A percentile compares a stretch with the other conserved stretches of the same genome.
Conservation (phyloP, 257 asterid genomes). For the Fraxinus pennsylvanica region DNA sequence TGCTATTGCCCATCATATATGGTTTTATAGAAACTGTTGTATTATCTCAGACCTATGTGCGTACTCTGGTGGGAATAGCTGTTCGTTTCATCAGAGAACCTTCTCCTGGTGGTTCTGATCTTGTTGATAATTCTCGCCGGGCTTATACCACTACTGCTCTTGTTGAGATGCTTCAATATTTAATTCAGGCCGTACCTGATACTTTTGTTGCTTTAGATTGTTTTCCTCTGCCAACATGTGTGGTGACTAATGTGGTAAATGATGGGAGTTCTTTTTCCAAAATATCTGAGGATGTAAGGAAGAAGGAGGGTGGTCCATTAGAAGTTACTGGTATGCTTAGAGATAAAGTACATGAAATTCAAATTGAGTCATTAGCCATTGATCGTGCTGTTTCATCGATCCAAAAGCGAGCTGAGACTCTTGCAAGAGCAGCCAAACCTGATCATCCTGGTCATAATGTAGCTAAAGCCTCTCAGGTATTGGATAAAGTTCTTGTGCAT, state of each 20-base stretch:
- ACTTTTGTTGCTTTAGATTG: conserved; percentile 92
- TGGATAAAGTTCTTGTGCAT: conserved; percentile 75
- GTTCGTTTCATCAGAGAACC: conserved; percentile 79
- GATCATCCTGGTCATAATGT: conserved; percentile 64
- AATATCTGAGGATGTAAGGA: conserved; percentile 62
- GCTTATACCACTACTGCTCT: conserved; percentile 93
- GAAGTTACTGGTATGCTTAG: conserved; percentile 52
- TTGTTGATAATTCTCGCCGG: conserved; percentile 85
- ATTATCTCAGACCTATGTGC: conserved; percentile 87
- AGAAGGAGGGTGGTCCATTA: conserved; percentile 42
- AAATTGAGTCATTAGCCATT: conserved; percentile 59
- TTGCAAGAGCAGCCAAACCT: conserved; percentile 75
- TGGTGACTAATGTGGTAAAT: conserved; percentile 53
- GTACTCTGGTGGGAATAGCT: conserved; percentile 69
- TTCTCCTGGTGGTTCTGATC: conserved; percentile 98
- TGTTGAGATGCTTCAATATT: conserved; percentile 93
- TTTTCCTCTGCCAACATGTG: conserved; percentile 76
- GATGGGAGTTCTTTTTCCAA: conserved; percentile 76
- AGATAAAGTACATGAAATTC: conserved; percentile 56
- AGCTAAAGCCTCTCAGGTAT: conserved; percentile 68
- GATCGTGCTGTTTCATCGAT: conserved; percentile 68
- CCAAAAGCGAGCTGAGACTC: conserved; percentile 69
- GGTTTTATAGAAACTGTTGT: conserved; percentile 85
- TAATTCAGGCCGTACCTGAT: conserved; percentile 89
- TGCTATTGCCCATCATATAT: conserved; percentile 86